Evolutionary conservation across 1,284 basidiomycete genomes (phyloP).

Genomic region (Ganoderma sinense): DNA sequence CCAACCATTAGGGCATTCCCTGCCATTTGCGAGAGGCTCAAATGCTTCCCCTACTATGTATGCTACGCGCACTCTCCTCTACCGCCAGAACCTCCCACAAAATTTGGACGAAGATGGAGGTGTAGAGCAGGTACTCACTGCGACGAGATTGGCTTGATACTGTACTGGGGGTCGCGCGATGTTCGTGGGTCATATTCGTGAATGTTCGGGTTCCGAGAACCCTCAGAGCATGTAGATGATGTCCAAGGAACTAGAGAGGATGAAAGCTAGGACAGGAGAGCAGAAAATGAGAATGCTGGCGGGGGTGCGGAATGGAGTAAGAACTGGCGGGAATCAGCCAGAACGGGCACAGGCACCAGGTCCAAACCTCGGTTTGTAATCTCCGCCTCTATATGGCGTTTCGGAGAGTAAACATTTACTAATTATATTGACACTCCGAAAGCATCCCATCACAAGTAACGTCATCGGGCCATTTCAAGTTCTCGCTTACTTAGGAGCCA

Average conservation of each 20-base stretch:
- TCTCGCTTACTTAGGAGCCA: background rate
- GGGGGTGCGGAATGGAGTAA: background rate
- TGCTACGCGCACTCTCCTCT: too few species aligned
- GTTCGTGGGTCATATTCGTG: slow-evolving; percentile 12
- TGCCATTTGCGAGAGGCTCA: background rate
- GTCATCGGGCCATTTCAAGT: background rate
- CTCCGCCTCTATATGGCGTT: background rate
- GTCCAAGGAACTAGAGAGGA: background rate
- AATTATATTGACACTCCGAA: background rate
- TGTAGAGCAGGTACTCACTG: slow-evolving; percentile 13
- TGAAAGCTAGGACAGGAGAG: background rate
- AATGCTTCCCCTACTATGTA: background rate
- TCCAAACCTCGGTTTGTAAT: background rate
- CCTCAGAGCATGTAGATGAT: slow-evolving; percentile 12
- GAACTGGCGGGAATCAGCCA: background rate
- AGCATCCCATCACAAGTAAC: background rate
- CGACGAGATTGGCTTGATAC: slow-evolving; percentile 13
- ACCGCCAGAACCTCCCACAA: background rate
- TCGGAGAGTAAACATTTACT: background rate
- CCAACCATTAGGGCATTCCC: background rate
- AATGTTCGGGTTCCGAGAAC: background rate
- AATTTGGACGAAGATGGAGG: background rate
- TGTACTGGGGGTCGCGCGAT: slow-evolving; percentile 3
- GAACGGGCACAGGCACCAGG: background rate
- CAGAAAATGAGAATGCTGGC: background rate